phyloP scores from a whole-genome alignment of 208 protist genomes.

The Leishmania tropica region DNA sequence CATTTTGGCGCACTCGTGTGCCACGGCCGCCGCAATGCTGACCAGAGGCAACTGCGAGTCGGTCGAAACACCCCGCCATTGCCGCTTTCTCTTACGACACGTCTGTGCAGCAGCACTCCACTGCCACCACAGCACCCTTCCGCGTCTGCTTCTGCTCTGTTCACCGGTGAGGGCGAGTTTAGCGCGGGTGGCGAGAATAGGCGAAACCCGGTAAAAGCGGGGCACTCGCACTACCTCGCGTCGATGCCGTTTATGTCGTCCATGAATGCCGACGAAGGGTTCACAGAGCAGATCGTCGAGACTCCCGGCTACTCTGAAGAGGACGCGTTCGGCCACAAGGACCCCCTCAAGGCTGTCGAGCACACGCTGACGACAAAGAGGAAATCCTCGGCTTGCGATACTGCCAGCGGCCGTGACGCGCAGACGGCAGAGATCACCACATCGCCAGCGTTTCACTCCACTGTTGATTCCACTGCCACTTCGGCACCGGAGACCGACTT shows the following conservation, averaged over 20 bases:
- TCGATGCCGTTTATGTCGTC: neutral
- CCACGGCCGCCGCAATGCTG: neutral
- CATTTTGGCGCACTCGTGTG: neutral
- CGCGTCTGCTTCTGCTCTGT: neutral
- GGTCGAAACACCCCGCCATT: neutral
- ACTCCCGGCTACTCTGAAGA: conserved; percentile 48
- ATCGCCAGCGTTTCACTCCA: neutral
- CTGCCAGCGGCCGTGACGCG: neutral
- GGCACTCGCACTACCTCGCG: neutral
- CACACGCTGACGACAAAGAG: conserved; percentile 20
- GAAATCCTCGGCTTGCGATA: neutral
- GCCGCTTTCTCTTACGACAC: neutral
- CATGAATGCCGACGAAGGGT: conserved; percentile 5
- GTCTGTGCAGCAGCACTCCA: neutral
- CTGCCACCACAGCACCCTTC: neutral
- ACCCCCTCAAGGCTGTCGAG: conserved; percentile 50
- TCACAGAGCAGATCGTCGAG: conserved; percentile 12
- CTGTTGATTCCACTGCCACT: neutral
- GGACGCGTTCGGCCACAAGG: conserved; percentile 57
- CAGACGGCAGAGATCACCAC: neutral
- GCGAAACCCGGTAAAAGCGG: neutral
- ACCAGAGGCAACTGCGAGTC: neutral
- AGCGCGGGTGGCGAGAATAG: neutral
- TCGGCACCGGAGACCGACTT: neutral
- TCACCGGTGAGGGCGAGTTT: neutral